A percentile compares a stretch with the other conserved stretches of the same genome.
phyloP scores from a whole-genome alignment of 1,284 basidiomycete genomes.

The Lentinus polychrous region DNA sequence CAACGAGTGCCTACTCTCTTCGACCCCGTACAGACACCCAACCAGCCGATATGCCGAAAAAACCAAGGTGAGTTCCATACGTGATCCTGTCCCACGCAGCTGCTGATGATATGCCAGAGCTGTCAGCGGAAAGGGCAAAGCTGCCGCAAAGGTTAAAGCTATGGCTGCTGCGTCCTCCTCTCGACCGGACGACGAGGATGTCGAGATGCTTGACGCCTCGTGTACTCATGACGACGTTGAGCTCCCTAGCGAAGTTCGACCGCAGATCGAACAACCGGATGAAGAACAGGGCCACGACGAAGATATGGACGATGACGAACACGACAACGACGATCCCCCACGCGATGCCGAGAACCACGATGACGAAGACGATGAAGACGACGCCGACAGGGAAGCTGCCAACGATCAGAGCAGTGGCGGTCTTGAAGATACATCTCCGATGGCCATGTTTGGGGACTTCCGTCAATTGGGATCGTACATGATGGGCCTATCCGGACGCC shows the following conservation, averaged over 20 bases:
- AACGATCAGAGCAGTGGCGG: conserved; percentile 32
- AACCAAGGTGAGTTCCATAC: conserved; percentile 45
- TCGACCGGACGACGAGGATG: conserved; percentile 58
- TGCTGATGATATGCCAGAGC: conserved; percentile 27
- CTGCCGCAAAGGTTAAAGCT: conserved; percentile 51
- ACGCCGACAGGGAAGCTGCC: conserved; percentile 38
- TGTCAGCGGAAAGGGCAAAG: conserved; percentile 55
- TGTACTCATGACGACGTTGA: conserved; percentile 54
- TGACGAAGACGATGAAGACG: conserved; percentile 32
- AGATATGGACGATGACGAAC: conserved; percentile 16
- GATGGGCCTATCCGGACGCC: conserved; percentile 78
- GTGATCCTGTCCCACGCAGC: conserved; percentile 7
- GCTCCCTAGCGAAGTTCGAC: conserved; percentile 12
- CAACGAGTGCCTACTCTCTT: conserved; percentile 49
- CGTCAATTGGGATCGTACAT: conserved; percentile 86
- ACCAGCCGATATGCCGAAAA: conserved; percentile 61
- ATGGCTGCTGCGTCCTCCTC: conserved; percentile 52
- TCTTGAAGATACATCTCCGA: conserved; percentile 56
- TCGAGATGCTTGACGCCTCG: conserved; percentile 68
- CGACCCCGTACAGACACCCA: conserved; percentile 50
- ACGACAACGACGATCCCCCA: conserved; percentile 39
- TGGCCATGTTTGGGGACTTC: conserved; percentile 81
- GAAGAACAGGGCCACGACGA: conserved; percentile 25
- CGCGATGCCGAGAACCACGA: conserved; percentile 38
- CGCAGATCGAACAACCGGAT: conserved; percentile 24